A percentile compares a stretch with the other conserved stretches of the same genome.
Evolutionary conservation across 2,329 filamentous ascomycete genomes (phyloP).

Genomic region (Magnaporthiopsis incrustans): DNA sequence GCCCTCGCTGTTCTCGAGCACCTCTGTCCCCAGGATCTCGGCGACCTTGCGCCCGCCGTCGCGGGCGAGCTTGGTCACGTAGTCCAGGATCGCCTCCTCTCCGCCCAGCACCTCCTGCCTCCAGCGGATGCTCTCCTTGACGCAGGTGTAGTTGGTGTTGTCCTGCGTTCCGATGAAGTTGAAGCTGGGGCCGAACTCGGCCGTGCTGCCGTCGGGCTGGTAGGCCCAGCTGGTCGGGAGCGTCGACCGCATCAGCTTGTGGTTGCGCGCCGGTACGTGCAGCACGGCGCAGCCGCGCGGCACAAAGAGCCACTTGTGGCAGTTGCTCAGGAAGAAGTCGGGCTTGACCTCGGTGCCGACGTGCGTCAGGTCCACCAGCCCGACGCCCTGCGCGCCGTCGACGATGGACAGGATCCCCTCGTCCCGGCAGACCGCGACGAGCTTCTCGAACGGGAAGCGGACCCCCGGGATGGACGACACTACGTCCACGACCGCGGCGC

Average conservation of each 20-base stretch:
- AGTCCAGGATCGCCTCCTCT: constrained; percentile 59
- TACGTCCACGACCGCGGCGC: constrained; percentile 69
- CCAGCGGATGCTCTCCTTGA: constrained; percentile 65
- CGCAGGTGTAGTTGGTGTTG: constrained; percentile 60
- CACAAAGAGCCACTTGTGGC: constrained; percentile 82
- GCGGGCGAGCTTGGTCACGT: constrained; percentile 54
- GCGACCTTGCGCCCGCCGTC: constrained; percentile 56
- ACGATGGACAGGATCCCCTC: constrained; percentile 64
- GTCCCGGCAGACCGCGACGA: constrained; percentile 57
- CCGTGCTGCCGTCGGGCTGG: constrained; percentile 44
- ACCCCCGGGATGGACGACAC: constrained; percentile 74
- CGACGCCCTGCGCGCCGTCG: constrained; percentile 80
- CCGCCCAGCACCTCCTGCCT: constrained; percentile 62
- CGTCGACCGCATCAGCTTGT: constrained; percentile 63
- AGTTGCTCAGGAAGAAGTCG: constrained; percentile 83
- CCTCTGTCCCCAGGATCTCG: constrained; percentile 55
- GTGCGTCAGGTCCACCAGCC: constrained; percentile 68
- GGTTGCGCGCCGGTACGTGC: constrained; percentile 70
- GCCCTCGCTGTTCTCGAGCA: constrained; percentile 58
- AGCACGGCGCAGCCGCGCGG: constrained; percentile 76
- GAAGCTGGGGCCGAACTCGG: constrained; percentile 61
- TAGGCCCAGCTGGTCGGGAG: constrained; percentile 79
- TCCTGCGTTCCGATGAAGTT: constrained; percentile 73
- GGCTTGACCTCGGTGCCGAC: constrained; percentile 46
- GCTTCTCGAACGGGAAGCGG: constrained; percentile 65